phyloP scores from a whole-genome alignment of 129 eudicot species.

The Centaurea solstitialis region DNA sequence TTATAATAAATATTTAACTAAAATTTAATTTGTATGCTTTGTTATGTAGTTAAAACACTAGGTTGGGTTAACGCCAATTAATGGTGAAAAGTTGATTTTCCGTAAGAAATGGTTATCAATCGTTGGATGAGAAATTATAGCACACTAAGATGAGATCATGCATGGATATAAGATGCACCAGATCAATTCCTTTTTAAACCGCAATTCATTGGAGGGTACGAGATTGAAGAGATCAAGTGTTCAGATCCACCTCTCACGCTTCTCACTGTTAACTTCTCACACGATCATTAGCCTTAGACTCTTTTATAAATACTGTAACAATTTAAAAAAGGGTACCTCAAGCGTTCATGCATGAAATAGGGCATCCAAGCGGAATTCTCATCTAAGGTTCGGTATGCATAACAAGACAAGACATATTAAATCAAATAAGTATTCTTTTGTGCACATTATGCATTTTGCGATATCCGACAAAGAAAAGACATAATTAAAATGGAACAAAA shows the following conservation, averaged over 20 bases:
- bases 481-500: background rate
- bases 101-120: too few species aligned
- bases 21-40: background rate
- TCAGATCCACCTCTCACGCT: too few species aligned
- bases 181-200: too few species aligned
- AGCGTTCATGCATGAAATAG: background rate
- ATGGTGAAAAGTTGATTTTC: too few species aligned
- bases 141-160: too few species aligned
- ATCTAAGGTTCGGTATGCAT: background rate
- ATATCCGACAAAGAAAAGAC: background rate
- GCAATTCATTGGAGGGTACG: too few species aligned
- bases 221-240: too few species aligned
- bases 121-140: too few species aligned
- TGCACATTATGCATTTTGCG: background rate
- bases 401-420: too few species aligned
- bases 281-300: background rate
- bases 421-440: background rate
- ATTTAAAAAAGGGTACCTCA: background rate
- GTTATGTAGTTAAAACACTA: background rate
- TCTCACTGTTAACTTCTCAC: too few species aligned
- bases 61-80: too few species aligned
- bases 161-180: too few species aligned
- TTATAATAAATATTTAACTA: slow-evolving; percentile 1
- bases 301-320: background rate
- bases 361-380: background rate